phyloP scores from a whole-genome alignment of 1,284 basidiomycete species.

The Cutaneotrichosporon mucoides region DNA sequence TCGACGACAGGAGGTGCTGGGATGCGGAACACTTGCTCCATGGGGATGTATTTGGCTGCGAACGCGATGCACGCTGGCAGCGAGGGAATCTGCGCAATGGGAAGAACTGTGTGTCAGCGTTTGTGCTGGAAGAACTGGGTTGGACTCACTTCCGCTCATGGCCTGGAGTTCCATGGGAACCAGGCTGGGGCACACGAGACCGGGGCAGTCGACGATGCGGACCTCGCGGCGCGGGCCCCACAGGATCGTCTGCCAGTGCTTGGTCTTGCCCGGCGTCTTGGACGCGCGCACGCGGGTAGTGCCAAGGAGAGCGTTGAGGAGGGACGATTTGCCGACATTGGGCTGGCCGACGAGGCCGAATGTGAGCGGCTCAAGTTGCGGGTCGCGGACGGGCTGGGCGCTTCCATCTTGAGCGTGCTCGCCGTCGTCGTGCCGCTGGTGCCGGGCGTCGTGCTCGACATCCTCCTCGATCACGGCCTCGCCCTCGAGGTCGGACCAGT shows the following conservation, averaged over 20 bases:
- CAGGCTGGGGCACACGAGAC: constrained; percentile 73
- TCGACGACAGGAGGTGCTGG: constrained; percentile 24
- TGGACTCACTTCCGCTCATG: constrained; percentile 33
- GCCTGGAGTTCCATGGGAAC: constrained; percentile 77
- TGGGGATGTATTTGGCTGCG: constrained; percentile 64
- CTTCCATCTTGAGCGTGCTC: constrained; percentile 24
- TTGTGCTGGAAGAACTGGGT: too few species aligned
- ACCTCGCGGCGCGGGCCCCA: constrained; percentile 66
- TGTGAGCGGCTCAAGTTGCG: constrained; percentile 62
- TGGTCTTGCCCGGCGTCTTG: constrained; percentile 90
- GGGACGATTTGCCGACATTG: constrained; percentile 87
- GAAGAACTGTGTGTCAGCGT: constrained; percentile 59
- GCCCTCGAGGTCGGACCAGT: constrained; percentile 60
- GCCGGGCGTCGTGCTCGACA: constrained; percentile 22
- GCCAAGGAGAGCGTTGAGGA: constrained; percentile 85
- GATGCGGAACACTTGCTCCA: constrained; percentile 68
- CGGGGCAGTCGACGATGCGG: constrained; percentile 78
- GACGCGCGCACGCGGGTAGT: constrained; percentile 76
- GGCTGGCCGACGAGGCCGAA: constrained; percentile 88
- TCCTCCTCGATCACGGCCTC: constrained; percentile 30
- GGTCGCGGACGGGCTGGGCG: constrained; percentile 21
- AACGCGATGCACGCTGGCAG: constrained; percentile 69
- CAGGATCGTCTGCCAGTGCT: constrained; percentile 87
- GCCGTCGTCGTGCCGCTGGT: constrained; percentile 18
- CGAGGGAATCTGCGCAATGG: constrained; percentile 80